Percentiles rank a stretch among this genome's conserved stretches.
Conservation (phyloP, 768 basidiomycete species). For the Boletus tylopilopsis region DNA sequence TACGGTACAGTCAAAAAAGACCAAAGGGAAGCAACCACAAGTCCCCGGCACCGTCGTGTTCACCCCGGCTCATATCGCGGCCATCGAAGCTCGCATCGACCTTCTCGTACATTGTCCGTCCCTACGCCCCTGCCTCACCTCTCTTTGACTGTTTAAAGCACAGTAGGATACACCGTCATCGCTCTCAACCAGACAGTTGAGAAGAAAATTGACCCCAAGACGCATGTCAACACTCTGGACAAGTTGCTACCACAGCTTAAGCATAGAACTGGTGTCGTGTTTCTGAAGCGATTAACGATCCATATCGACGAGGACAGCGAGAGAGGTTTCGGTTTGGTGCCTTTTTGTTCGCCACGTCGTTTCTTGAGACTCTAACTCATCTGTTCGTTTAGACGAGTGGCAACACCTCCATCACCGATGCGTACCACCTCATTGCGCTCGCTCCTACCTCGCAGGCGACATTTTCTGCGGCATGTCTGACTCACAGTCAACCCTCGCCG, state of each 20-base stretch:
- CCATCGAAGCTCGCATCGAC: constrained; percentile 63
- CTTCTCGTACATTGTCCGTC: constrained; percentile 68
- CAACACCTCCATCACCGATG: constrained; percentile 55
- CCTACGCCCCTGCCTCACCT: background rate
- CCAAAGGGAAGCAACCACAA: constrained; percentile 35
- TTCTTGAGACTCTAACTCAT: background rate
- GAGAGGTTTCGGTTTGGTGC: constrained; percentile 78
- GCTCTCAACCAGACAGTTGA: constrained; percentile 72
- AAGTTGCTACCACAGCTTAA: constrained; percentile 56
- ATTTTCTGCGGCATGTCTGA: constrained; percentile 77
- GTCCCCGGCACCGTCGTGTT: constrained; percentile 33
- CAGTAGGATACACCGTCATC: constrained; percentile 86
- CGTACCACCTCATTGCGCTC: constrained; percentile 77
- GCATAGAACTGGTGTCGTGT: constrained; percentile 55
- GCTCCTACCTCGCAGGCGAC: constrained; percentile 67
- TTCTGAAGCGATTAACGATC: constrained; percentile 76
- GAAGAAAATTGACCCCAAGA: constrained; percentile 68
- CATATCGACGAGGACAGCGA: constrained; percentile 80
- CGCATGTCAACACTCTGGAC: constrained; percentile 62
- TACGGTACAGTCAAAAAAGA: constrained; percentile 22
- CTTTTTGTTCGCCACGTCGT: constrained; percentile 12
- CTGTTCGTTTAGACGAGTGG: constrained; percentile 57
- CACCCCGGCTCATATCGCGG: constrained; percentile 52
- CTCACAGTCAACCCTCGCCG: constrained; percentile 70
- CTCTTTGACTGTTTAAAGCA: constrained; percentile 5